These are phyloP conservation scores for Coemansia javaensis DNA, from an alignment of 192 early-diverging fungal genomes.

Conservation along the genomic window DNA sequence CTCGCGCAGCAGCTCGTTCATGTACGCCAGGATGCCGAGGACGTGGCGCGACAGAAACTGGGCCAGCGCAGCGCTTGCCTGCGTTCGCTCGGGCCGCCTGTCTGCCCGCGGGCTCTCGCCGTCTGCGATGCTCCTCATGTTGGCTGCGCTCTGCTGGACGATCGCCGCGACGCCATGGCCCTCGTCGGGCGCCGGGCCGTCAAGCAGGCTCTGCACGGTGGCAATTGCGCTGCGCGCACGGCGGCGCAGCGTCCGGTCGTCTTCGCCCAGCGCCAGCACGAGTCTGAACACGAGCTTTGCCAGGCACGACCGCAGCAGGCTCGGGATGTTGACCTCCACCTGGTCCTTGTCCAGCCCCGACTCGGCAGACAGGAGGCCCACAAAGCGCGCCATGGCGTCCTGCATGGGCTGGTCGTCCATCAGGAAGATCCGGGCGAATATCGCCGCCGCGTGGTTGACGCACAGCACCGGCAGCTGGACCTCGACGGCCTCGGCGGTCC, in stretches of 20 bases:
- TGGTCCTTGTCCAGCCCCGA: conserved; percentile 18
- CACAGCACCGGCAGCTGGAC: conserved; percentile 42
- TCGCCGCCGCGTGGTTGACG: conserved; percentile 38
- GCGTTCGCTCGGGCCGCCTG: not conserved
- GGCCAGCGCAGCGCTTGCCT: conserved; percentile 9
- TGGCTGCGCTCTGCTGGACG: conserved; percentile 31
- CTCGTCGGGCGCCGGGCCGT: not conserved
- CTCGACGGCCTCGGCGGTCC: conserved; percentile 29
- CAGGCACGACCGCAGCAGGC: conserved; percentile 40
- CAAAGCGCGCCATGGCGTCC: conserved; percentile 38
- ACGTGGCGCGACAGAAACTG: conserved; percentile 42
- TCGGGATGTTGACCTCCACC: conserved; percentile 47
- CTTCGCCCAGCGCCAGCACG: conserved; percentile 39
- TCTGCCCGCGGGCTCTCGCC: conserved; percentile 16
- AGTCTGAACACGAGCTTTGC: conserved; percentile 48
- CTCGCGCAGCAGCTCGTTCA: conserved; percentile 46
- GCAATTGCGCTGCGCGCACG: conserved; percentile 42
- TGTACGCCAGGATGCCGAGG: conserved; percentile 44
- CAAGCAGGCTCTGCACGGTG: conserved; percentile 36
- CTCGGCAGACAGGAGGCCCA: conserved; percentile 35
- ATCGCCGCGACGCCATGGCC: conserved; percentile 32
- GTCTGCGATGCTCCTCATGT: conserved; percentile 11
- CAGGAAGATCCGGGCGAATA: conserved; percentile 47
- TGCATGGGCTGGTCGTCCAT: conserved; percentile 53
- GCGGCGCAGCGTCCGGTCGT: conserved; percentile 23